These are phyloP conservation scores for Pistacia atlantica DNA, from an alignment of 345 rosid genomes.

Conservation along the genomic window DNA sequence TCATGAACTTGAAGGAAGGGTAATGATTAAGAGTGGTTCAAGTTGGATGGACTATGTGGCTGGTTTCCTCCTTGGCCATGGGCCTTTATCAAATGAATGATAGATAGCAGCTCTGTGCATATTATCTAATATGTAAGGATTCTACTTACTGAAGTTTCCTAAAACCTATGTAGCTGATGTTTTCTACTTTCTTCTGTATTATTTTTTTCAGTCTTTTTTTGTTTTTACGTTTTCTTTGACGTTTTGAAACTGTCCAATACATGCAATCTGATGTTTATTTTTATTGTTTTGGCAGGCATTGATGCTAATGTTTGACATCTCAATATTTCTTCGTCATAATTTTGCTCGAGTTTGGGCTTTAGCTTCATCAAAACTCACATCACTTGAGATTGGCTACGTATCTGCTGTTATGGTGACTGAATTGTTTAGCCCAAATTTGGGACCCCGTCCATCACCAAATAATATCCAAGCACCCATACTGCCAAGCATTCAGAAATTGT, in stretches of 20 bases:
- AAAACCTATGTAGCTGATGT: not conserved
- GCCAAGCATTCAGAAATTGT: conserved; percentile 66
- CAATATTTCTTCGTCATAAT: conserved; percentile 63
- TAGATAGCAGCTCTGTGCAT: not conserved
- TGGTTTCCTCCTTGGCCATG: not conserved
- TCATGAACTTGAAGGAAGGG: not conserved
- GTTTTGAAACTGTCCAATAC: conserved; percentile 9
- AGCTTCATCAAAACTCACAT: conserved; percentile 73
- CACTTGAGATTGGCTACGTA: conserved; percentile 82
- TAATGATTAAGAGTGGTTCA: not conserved
- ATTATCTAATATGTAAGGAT: not conserved
- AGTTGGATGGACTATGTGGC: not conserved
- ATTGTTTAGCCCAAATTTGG: conserved; percentile 54
- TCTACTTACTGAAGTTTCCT: not conserved
- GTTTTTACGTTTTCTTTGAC: not conserved
- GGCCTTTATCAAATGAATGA: not conserved
- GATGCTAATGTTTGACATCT: conserved; percentile 77
- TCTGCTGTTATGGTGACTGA: conserved; percentile 81
- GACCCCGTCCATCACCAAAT: conserved; percentile 33
- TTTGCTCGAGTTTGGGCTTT: conserved; percentile 69
- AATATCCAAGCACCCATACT: conserved; percentile 43
- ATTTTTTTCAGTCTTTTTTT: conserved; percentile 9
- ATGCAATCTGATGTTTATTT: conserved; percentile 4
- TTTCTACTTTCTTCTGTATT: not conserved
- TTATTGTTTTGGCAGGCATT: conserved; percentile 47